Percentiles rank a stretch among this genome's conserved stretches.
Conservation (phyloP, 352 stramenopile species). For the Blastocystis sp. region DNA sequence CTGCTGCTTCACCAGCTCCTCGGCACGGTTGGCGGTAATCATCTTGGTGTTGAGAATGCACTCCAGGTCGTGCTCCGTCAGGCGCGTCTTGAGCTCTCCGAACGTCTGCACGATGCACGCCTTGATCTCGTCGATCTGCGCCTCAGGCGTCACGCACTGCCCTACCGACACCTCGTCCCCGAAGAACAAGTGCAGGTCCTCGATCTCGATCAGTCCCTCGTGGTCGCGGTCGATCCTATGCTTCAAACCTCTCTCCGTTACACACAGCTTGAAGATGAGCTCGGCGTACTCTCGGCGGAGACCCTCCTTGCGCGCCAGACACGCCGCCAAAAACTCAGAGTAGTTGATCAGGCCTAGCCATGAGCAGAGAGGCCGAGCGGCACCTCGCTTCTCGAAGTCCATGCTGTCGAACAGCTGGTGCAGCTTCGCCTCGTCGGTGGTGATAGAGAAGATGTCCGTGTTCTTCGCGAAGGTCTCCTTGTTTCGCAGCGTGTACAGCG, state of each 20-base stretch:
- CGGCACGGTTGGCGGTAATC: conserved; percentile 57
- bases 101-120: conserved; percentile 63
- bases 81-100: conserved; percentile 46
- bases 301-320: conserved; percentile 55
- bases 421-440: conserved; percentile 53
- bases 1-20: conserved; percentile 55
- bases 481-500: conserved; percentile 24
- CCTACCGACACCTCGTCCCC: conserved; percentile 54
- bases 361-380: neutral
- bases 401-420: conserved; percentile 47
- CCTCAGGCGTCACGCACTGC: neutral
- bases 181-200: conserved; percentile 66
- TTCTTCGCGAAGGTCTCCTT: conserved; percentile 62
- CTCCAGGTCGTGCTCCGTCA: conserved; percentile 60
- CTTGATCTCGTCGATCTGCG: conserved; percentile 59
- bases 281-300: conserved; percentile 51
- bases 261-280: conserved; percentile 59
- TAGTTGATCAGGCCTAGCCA: conserved; percentile 29
- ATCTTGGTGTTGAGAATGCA: conserved; percentile 66
- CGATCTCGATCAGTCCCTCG: conserved; percentile 55
- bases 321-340: conserved; percentile 60
- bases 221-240: conserved; percentile 65
- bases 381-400: conserved; percentile 40
- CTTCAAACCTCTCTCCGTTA: neutral
- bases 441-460: conserved; percentile 50